Base-by-base conservation (phyloP, 2,329 filamentous ascomycete species). In the Colletotrichum liriopes region DNA sequence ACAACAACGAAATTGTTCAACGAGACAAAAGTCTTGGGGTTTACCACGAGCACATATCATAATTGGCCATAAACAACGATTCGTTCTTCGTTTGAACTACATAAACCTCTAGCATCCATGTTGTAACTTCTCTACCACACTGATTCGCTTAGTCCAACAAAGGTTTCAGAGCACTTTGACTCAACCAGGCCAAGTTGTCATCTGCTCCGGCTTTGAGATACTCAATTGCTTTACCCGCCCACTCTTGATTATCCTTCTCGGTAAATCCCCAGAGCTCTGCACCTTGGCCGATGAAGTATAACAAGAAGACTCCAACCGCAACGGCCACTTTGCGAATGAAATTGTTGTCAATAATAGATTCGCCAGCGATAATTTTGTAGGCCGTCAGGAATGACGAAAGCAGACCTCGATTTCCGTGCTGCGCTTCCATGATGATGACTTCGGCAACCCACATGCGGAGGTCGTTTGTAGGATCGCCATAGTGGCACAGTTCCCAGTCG, bases 371-470 rank as follows among this genome's bases (percentile, higher is more conserved):
- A 3, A 16, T 5, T 9, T 35, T 29, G 20, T 64, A 64, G 1
- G 61, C 61, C 23, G 47, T 29, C 35, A 64, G 23, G 16, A 64
- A 64, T 5, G 35, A 55, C 23, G 49, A 55, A 2, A 64, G 49
- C 14, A 64, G 49, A n/a, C 61, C 61, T 6, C 37, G 23, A 6
- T 64, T 23, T 5, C 49, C 49, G 23, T 54, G 39, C 37, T 64
- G 43, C 23, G 37, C 37, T 37, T 55, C 49, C 37, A 64, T 2
- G 16, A 64, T 43, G 5, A 55, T n/a, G 6, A n/a, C 49, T 23
- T 64, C 61, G n/a, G 49, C 61, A 12, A 43, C 37, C 61, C 61
- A 64, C 61, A 54, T 54, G 23, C 61, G 49, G 29, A 64, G 9
- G 37, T 64, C 61, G 37, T 43, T 39, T 3, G 35, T 20, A 3